Conservation (phyloP, 345 rosid species). For the Eucalyptus tenuipes region DNA sequence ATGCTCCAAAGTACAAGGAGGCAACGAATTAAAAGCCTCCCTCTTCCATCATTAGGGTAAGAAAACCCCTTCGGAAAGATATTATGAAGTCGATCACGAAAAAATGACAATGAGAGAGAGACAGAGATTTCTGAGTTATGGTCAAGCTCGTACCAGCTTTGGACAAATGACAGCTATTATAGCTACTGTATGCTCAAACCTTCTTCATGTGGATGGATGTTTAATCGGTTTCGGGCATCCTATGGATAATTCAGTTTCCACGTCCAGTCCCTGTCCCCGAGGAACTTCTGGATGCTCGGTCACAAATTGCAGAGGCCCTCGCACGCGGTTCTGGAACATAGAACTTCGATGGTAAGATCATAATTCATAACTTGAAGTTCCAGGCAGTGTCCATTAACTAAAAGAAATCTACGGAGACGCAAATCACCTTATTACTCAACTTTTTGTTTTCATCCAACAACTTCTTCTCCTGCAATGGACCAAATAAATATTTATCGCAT, state of each 20-base stretch:
- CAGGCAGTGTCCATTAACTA: background rate
- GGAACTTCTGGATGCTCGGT: background rate
- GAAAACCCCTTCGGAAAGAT: background rate
- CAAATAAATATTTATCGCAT: background rate
- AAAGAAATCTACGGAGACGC: background rate
- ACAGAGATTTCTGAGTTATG: background rate
- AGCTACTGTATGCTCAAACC: background rate
- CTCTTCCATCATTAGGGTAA: background rate
- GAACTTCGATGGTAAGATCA: background rate
- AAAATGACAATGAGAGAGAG: background rate
- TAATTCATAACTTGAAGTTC: background rate
- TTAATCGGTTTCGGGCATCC: conserved; percentile 38
- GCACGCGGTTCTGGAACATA: background rate
- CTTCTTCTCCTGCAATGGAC: conserved; percentile 31
- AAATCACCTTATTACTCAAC: conserved; percentile 38
- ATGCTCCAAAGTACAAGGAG: background rate
- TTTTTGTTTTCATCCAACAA: conserved; percentile 39
- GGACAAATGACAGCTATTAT: background rate
- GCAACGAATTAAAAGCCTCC: background rate
- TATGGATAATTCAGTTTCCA: conserved; percentile 68
- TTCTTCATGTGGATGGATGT: background rate
- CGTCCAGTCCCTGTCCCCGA: conserved; percentile 26
- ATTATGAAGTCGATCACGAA: background rate
- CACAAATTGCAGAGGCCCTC: background rate
- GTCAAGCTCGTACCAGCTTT: background rate